Evolutionary conservation across 371 early-diverging fungal genomes (phyloP).

Genomic region (Mortierella polycephala): DNA sequence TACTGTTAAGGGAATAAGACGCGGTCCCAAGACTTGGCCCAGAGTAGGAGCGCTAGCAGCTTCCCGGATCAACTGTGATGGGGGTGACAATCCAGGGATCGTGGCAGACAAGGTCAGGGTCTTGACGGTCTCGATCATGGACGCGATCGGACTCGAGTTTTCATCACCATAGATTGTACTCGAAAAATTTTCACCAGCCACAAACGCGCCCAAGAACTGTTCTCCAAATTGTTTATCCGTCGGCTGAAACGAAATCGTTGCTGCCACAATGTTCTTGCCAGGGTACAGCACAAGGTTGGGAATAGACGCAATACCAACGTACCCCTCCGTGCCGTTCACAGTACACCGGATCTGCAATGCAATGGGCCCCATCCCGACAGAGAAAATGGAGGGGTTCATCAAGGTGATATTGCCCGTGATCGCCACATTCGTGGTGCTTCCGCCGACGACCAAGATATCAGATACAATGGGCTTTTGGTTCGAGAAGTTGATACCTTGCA

Average conservation of each 20-base stretch:
- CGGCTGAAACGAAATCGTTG: conserved; percentile 54
- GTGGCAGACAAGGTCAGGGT: conserved; percentile 54
- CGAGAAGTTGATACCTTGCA: conserved; percentile 65
- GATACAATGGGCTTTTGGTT: conserved; percentile 57
- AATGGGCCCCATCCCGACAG: conserved; percentile 62
- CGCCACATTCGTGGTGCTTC: conserved; percentile 52
- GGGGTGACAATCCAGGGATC: conserved; percentile 60
- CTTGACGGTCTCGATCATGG: conserved; percentile 56
- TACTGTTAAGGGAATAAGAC: conserved; percentile 36
- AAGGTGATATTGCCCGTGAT: conserved; percentile 60
- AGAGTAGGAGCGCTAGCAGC: conserved; percentile 23
- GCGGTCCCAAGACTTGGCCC: conserved; percentile 38
- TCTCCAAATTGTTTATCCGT: conserved; percentile 56
- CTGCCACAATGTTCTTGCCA: conserved; percentile 55
- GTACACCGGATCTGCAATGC: conserved; percentile 57
- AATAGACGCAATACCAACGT: conserved; percentile 54
- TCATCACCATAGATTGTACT: conserved; percentile 58
- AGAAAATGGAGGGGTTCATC: conserved; percentile 65
- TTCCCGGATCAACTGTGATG: conserved; percentile 19
- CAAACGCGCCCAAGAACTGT: conserved; percentile 59
- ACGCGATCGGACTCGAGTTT: conserved; percentile 56
- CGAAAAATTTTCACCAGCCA: conserved; percentile 59
- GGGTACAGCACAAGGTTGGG: conserved; percentile 57
- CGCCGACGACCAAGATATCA: conserved; percentile 61
- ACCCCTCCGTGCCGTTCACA: conserved; percentile 52